phyloP scores from a whole-genome alignment of 345 rosid species.

The Acer negundo region DNA sequence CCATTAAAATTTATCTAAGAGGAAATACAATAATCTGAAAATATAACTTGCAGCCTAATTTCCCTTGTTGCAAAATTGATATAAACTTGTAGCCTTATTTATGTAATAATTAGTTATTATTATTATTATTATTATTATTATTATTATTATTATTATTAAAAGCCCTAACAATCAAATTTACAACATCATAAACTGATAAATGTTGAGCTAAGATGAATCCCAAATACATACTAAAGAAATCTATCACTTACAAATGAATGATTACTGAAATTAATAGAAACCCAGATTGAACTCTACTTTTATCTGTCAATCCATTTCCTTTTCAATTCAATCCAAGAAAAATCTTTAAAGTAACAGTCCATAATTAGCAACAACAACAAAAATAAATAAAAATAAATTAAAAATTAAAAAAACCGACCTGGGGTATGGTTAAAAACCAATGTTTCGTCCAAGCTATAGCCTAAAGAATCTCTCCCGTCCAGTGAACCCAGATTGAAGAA shows the following conservation, averaged over 20 bases:
- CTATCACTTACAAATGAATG: not conserved
- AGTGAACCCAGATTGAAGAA: constrained; percentile 8
- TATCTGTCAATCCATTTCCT: constrained; percentile 3
- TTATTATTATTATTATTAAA: not conserved
- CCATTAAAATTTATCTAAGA: not conserved
- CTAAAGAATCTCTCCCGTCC: not conserved
- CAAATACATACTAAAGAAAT: not conserved
- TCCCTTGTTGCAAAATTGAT: not conserved
- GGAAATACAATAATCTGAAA: not conserved
- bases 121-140: not conserved
- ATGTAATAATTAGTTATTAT: too few relatives aligned
- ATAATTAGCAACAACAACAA: not conserved
- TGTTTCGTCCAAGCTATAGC: not conserved
- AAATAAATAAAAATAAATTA: not conserved
- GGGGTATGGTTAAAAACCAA: not conserved
- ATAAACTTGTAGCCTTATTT: not conserved
- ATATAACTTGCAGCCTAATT: not conserved
- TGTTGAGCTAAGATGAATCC: not conserved
- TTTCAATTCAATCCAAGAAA: not conserved
- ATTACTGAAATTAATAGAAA: not conserved
- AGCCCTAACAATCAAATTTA: constrained; percentile 8
- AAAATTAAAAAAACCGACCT: not conserved
- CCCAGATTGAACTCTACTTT: not conserved
- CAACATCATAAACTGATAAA: not conserved
- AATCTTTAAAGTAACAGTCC: not conserved